A percentile compares a stretch with the other conserved stretches of the same genome.
Conservation (phyloP, 1,284 basidiomycete genomes). For the Tilletia walkeri region DNA sequence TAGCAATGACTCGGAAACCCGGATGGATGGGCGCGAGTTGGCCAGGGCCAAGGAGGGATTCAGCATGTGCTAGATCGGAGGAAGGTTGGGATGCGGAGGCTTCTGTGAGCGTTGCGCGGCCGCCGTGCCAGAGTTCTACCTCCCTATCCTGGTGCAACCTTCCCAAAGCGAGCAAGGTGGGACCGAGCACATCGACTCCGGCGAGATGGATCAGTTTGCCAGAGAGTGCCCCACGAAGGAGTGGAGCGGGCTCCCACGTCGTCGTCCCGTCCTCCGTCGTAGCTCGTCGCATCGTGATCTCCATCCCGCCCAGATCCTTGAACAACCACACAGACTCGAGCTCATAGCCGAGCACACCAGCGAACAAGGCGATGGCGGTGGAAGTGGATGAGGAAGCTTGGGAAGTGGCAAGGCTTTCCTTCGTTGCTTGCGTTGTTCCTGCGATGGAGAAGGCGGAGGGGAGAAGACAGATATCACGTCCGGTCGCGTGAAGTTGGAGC, state of each 20-base stretch:
- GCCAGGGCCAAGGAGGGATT: conserved; percentile 24
- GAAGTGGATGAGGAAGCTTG: conserved; percentile 55
- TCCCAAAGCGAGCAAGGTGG: conserved; percentile 50
- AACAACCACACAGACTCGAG: conserved; percentile 56
- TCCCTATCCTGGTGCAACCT: conserved; percentile 52
- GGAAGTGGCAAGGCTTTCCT: conserved; percentile 26
- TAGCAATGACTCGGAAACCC: conserved; percentile 55
- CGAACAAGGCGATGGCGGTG: conserved; percentile 53
- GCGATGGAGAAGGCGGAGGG: conserved; percentile 34
- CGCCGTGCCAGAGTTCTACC: conserved; percentile 52
- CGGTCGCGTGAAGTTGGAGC: conserved; percentile 54
- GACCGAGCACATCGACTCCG: conserved; percentile 56
- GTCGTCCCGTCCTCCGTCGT: conserved; percentile 50
- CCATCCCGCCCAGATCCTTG: conserved; percentile 56
- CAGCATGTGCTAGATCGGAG: background rate
- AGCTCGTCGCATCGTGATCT: conserved; percentile 53
- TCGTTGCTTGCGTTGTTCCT: conserved; percentile 8
- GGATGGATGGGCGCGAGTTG: conserved; percentile 29
- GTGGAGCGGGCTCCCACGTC: conserved; percentile 50
- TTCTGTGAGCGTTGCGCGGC: conserved; percentile 28
- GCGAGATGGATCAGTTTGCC: conserved; percentile 56
- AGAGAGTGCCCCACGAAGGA: conserved; percentile 51
- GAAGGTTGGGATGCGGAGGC: background rate
- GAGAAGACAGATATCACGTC: conserved; percentile 51
- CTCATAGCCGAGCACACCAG: conserved; percentile 53